These are phyloP conservation scores for Eucalyptus cloeziana DNA, from an alignment of 345 rosid genomes.

Conservation along the genomic window DNA sequence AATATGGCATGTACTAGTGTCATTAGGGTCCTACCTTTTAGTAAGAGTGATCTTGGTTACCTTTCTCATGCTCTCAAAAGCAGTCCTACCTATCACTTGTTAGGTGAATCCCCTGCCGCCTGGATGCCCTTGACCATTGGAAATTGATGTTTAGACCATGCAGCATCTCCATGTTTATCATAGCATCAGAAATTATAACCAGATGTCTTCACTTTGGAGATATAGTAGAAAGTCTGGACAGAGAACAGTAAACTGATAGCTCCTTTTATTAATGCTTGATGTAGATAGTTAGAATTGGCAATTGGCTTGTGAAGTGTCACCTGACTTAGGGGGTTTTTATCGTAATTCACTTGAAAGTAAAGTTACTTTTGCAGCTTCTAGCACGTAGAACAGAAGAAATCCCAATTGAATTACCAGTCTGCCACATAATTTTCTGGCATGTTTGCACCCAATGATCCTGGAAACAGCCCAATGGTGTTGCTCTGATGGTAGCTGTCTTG, in stretches of 20 bases:
- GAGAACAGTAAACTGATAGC: not conserved
- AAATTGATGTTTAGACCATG: not conserved
- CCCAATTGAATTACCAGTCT: not conserved
- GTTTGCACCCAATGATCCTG: constrained; percentile 94
- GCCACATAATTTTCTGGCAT: constrained; percentile 13
- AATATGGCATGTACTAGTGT: not conserved
- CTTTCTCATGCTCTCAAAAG: not conserved
- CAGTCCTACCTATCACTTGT: not conserved
- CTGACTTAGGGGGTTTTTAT: not conserved
- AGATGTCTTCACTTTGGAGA: not conserved
- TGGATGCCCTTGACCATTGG: not conserved
- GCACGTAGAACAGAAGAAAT: not conserved
- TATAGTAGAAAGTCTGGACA: not conserved
- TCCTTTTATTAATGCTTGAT: not conserved
- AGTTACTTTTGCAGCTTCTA: not conserved
- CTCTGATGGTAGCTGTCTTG: constrained; percentile 75
- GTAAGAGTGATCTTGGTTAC: not conserved
- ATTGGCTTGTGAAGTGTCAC: not conserved
- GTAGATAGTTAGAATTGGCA: not conserved
- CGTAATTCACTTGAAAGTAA: not conserved
- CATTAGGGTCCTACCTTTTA: not conserved
- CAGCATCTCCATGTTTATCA: not conserved
- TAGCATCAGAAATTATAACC: not conserved
- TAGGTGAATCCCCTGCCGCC: not conserved
- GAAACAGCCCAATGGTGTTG: constrained; percentile 95